Evolutionary conservation across 78 protist genomes (phyloP).

Genomic region (Cyanophora paradoxa): DNA sequence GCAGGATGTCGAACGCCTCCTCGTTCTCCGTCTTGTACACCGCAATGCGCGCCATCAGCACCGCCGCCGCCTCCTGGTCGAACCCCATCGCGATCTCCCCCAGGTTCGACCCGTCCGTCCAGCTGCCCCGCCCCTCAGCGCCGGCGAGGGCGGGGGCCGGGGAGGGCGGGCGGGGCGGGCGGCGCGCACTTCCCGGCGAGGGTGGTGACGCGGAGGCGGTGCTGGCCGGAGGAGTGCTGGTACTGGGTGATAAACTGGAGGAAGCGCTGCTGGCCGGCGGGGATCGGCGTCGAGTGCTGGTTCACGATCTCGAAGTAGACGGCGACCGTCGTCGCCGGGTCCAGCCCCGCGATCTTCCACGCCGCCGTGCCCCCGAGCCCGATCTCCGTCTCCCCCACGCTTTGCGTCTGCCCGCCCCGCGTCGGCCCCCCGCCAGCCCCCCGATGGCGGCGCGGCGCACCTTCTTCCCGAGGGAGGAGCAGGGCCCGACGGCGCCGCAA

Average conservation of each 20-base stretch:
- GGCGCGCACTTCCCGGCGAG: conserved; percentile 38
- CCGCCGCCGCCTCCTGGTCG: conserved; percentile 92
- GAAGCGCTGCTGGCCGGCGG: conserved; percentile 38
- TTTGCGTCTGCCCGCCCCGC: background rate
- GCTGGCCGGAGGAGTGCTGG: conserved; percentile 65
- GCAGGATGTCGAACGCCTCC: conserved; percentile 80
- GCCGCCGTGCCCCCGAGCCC: conserved; percentile 88
- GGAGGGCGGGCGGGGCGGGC: too few species aligned
- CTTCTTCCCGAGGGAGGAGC: conserved; percentile 28
- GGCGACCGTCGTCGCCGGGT: conserved; percentile 63
- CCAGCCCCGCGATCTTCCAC: conserved; percentile 69
- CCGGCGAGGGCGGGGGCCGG: too few species aligned
- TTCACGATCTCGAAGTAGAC: conserved; percentile 77
- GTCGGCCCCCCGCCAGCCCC: too few species aligned
- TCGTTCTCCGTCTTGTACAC: conserved; percentile 75
- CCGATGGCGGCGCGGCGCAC: conserved; percentile 27
- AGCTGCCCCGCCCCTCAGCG: background rate
- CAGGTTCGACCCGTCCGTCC: background rate
- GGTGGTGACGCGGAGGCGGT: conserved; percentile 90
- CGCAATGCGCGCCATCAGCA: conserved; percentile 92
- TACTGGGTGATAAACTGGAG: conserved; percentile 81
- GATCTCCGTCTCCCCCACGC: conserved; percentile 52
- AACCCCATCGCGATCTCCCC: conserved; percentile 23
- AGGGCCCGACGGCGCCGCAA: conserved; percentile 82
- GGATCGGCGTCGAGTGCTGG: conserved; percentile 20